Percentiles rank a stretch among this genome's conserved stretches.
Conservation (phyloP, 768 basidiomycete species). For the Podaxis sp. region DNA sequence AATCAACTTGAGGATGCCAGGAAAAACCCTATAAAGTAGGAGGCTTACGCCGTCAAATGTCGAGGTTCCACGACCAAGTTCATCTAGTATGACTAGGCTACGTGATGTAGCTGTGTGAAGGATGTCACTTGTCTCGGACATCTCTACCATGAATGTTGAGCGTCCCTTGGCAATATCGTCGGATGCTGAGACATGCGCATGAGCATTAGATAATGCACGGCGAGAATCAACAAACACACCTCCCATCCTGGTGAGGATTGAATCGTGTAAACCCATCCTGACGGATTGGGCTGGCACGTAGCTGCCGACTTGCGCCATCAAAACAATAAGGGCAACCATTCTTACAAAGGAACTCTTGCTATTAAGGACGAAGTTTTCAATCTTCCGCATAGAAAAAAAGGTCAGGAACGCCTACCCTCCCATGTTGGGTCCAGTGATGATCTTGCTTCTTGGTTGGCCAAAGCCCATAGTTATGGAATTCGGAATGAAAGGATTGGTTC, state of each 20-base stretch:
- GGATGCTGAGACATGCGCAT: constrained; percentile 46
- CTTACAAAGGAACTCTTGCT: constrained; percentile 84
- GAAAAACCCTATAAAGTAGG: neutral
- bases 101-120: constrained; percentile 66
- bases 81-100: constrained; percentile 88
- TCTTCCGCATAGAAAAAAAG: neutral
- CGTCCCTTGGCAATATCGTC: constrained; percentile 85
- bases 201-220: constrained; percentile 2
- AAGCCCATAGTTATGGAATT: constrained; percentile 71
- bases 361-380: neutral
- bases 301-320: constrained; percentile 91
- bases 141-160: constrained; percentile 97
- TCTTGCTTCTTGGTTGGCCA: constrained; percentile 46
- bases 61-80: constrained; percentile 85
- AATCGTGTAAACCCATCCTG: constrained; percentile 76
- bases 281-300: constrained; percentile 83
- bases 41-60: constrained; percentile 79
- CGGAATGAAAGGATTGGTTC: constrained; percentile 80
- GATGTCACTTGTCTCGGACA: constrained; percentile 91
- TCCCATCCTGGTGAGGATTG: constrained; percentile 87
- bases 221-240: constrained; percentile 37
- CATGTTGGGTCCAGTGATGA: constrained; percentile 87
- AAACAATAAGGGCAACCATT: constrained; percentile 70
- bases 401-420: constrained; percentile 44
- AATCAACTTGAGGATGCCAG: neutral